Evolutionary conservation across 768 basidiomycete species (phyloP).

Genomic region (Tephrocybe sp.): DNA sequence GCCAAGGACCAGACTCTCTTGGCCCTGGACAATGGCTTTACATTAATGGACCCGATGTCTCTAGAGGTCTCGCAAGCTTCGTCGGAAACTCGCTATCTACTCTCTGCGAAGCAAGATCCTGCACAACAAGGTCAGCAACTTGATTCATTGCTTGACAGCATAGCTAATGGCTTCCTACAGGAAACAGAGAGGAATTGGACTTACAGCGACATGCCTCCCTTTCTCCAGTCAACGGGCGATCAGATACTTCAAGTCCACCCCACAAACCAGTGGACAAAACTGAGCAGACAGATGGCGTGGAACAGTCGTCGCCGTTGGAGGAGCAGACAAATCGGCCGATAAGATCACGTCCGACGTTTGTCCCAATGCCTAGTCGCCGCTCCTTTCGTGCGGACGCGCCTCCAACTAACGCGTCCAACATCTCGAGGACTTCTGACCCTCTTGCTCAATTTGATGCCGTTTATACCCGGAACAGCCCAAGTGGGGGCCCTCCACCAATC

Average conservation of each 20-base stretch:
- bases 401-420: slow-evolving; percentile 22
- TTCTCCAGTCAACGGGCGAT: slow-evolving; percentile 21
- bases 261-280: not conserved
- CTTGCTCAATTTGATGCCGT: slow-evolving; percentile 38
- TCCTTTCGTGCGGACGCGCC: slow-evolving; percentile 30
- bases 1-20: slow-evolving; percentile 16
- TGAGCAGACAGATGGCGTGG: not conserved
- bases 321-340: not conserved
- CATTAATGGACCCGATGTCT: slow-evolving; percentile 28
- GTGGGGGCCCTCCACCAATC: slow-evolving; percentile 34
- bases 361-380: slow-evolving; percentile 34
- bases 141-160: too few species aligned
- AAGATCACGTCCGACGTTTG: slow-evolving; percentile 33
- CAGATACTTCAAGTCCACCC: not conserved
- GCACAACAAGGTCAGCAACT: slow-evolving; percentile 58
- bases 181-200: slow-evolving; percentile 58
- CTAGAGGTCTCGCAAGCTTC: slow-evolving; percentile 25
- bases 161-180: slow-evolving; percentile 26
- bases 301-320: not conserved
- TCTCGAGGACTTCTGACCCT: slow-evolving; percentile 20
- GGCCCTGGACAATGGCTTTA: slow-evolving; percentile 23
- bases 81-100: slow-evolving; percentile 23
- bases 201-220: slow-evolving; percentile 38
- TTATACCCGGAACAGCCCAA: slow-evolving; percentile 37
- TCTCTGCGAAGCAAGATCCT: slow-evolving; percentile 58